A percentile compares a stretch with the other conserved stretches of the same genome.
Evolutionary conservation across 2,329 filamentous ascomycete genomes (phyloP).

Genomic region (Neocucurbitaria cava): DNA sequence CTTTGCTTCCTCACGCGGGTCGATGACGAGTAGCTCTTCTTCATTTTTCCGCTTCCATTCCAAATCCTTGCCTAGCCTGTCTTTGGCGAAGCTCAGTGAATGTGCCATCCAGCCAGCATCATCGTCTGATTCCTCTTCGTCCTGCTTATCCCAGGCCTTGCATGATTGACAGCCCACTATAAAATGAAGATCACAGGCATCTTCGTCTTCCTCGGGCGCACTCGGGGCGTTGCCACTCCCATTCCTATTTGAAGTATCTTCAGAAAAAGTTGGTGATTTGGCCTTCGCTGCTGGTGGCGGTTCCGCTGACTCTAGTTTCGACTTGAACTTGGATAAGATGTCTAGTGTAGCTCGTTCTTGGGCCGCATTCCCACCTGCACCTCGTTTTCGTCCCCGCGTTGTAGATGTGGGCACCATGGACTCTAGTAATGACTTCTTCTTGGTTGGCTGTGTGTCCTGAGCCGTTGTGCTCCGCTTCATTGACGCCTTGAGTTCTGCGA

Average conservation of each 20-base stretch:
- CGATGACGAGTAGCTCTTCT: slow-evolving; percentile 90
- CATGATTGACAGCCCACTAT: slow-evolving; percentile 95
- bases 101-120: slow-evolving; percentile 84
- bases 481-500: slow-evolving; percentile 79
- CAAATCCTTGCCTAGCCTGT: slow-evolving; percentile 87
- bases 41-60: slow-evolving; percentile 90
- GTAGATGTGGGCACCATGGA: slow-evolving; percentile 76
- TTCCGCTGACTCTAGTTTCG: slow-evolving; percentile 65
- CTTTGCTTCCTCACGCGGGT: slow-evolving; percentile 82
- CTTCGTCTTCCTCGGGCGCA: slow-evolving; percentile 50
- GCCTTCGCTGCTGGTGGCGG: slow-evolving; percentile 49
- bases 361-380: slow-evolving; percentile 61
- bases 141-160: slow-evolving; percentile 79
- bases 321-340: slow-evolving; percentile 79
- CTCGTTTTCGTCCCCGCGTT: slow-evolving; percentile 73
- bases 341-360: slow-evolving; percentile 65
- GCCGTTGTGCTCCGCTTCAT: slow-evolving; percentile 70
- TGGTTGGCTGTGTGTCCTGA: slow-evolving; percentile 46
- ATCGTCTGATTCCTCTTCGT: slow-evolving; percentile 64
- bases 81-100: slow-evolving; percentile 83
- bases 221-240: slow-evolving; percentile 4
- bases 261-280: slow-evolving; percentile 24
- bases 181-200: slow-evolving; percentile 91
- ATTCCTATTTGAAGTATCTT: slow-evolving; percentile 21
- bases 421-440: slow-evolving; percentile 70